Base-by-base conservation (phyloP, 805 yeast genomes). In the Saccharomycopsis sp. region DNA sequence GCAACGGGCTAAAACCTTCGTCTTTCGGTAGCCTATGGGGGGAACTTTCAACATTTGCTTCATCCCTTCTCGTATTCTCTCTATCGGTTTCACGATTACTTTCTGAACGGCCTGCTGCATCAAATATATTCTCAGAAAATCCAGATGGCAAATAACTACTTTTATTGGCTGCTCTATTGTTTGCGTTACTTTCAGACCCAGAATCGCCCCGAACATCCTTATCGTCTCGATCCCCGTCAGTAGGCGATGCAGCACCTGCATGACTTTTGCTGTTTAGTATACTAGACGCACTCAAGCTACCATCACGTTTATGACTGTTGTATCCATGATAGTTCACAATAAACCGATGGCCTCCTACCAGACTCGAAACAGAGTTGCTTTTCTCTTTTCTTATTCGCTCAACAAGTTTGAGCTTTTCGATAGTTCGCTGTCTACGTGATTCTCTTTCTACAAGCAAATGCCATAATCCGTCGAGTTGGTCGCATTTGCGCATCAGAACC, bases 401-500 rank as follows among this genome's bases (percentile, higher is more conserved):
- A 24, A 40, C 23, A 34, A 52, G 61, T 23, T 41, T 37, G 20
- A 54, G 48, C 44, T 46, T 57, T 21, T 53, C 56, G 52, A 67
- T 70, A 18, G 65, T 62, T 3, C 62, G 66, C 46, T 72, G 72
- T 40, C 65, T 62, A 53, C 67, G 68, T 52, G 62, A 69, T 54
- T 75, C 76, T 40, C 71, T 70, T 56, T 60, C 61, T 4, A 59
- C 34, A 9, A 60, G 41, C 29, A 61, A 56, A 34, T 58, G 51
- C 63, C 63, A 60, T 40, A 60, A 51, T 12, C 59, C 63, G 44
- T 60, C 61, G 9, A 58, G 21, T 0, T 89, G 75, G 69, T 88
- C 94, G 70, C 89, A 81, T 57, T 84, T 82, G 52, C 79, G 77
- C 57, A 78, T 75, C 29, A 71, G 65, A 2, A 90, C 83, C 29